A percentile compares a stretch with the other conserved stretches of the same genome.
phyloP scores from a whole-genome alignment of 176 grass and related monocot genomes.

The Cocos nucifera region DNA sequence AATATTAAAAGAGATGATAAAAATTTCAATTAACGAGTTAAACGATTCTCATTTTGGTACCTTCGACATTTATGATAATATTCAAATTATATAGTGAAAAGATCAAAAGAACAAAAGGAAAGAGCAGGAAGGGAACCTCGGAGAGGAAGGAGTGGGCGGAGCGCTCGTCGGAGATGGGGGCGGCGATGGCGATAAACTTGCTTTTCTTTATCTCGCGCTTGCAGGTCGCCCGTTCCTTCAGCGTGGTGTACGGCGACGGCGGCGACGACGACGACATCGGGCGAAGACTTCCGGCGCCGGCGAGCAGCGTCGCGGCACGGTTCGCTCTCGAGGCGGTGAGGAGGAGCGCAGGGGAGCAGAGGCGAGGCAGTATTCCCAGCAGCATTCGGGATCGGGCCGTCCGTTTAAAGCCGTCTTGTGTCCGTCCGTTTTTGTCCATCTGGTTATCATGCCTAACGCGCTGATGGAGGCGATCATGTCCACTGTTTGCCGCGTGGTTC shows the following conservation, averaged over 20 bases:
- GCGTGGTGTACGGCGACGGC: conserved; percentile 38
- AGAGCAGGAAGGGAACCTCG: conserved; percentile 16
- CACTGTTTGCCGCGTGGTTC: too few species aligned
- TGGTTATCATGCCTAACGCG: too few species aligned
- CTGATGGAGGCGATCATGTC: too few species aligned
- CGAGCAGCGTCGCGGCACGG: conserved; percentile 7
- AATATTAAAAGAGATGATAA: too few species aligned
- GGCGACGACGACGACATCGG: conserved; percentile 24
- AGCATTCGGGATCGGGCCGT: conserved; percentile 1
- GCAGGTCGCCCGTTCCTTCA: conserved; percentile 38
- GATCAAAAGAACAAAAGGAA: not conserved
- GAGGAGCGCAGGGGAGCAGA: conserved; percentile 23
- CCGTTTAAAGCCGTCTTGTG: too few species aligned
- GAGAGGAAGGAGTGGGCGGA: conserved; percentile 52
- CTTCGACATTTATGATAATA: not conserved
- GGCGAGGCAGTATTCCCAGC: conserved; percentile 23
- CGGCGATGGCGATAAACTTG: conserved; percentile 60
- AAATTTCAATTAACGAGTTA: too few species aligned
- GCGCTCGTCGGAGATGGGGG: conserved; percentile 49
- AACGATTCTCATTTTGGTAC: too few species aligned
- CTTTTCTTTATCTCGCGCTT: conserved; percentile 59
- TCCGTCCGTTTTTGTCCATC: too few species aligned
- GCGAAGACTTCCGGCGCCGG: conserved; percentile 15
- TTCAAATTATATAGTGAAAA: not conserved
- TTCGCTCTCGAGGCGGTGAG: conserved; percentile 17